A percentile compares a stretch with the other conserved stretches of the same genome.
These are phyloP conservation scores for Sclerotinia spermophila DNA, from an alignment of 2,329 filamentous ascomycete genomes.

Conservation along the genomic window DNA sequence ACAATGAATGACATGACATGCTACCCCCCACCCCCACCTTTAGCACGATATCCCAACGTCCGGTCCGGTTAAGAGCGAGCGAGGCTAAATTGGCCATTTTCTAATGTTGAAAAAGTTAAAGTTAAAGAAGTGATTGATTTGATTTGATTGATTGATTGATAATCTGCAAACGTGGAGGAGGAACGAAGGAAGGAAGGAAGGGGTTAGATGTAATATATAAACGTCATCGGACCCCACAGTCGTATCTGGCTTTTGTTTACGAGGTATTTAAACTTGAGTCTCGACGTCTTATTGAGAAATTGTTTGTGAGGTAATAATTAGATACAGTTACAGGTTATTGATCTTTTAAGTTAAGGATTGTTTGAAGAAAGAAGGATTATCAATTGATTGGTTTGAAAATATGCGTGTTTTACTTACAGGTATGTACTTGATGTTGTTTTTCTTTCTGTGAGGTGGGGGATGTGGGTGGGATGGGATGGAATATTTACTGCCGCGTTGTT, in stretches of 20 bases:
- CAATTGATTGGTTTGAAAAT: too few species aligned
- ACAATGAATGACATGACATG: background rate
- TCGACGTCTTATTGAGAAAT: background rate
- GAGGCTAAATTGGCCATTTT: background rate
- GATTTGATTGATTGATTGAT: background rate
- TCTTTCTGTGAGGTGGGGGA: background rate
- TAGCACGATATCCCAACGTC: background rate
- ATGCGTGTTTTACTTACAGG: constrained; percentile 16
- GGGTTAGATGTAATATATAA: background rate
- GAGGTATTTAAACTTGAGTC: background rate
- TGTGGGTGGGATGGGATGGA: background rate
- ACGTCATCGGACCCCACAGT: background rate
- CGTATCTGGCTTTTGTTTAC: background rate
- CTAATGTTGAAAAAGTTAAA: background rate
- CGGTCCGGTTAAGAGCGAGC: constrained; percentile 8
- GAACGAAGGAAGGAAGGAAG: background rate
- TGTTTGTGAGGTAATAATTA: too few species aligned
- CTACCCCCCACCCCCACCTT: background rate
- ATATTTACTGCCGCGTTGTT: background rate
- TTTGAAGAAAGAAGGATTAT: too few species aligned
- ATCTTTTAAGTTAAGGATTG: background rate
- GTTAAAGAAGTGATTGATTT: too few species aligned
- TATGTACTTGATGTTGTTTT: background rate
- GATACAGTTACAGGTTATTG: too few species aligned
- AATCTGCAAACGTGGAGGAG: background rate